phyloP scores from a whole-genome alignment of 495 filamentous ascomycete species.

The Parmelia sp. region DNA sequence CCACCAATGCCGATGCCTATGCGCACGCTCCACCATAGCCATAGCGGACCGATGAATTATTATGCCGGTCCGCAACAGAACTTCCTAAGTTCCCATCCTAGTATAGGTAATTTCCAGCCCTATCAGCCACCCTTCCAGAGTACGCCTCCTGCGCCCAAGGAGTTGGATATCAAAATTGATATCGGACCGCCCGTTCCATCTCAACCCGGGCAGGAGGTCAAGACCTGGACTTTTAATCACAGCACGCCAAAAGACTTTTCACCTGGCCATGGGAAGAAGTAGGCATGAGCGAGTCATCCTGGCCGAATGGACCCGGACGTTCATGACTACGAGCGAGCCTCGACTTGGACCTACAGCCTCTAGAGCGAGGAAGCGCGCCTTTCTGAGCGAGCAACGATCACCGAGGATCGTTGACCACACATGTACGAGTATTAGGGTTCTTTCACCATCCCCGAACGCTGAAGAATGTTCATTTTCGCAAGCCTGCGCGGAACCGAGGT shows the following conservation, averaged over 20 bases:
- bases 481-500: background rate
- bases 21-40: constrained; percentile 13
- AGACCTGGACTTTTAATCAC: constrained; percentile 14
- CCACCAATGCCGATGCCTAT: constrained; percentile 9
- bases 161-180: constrained; percentile 20
- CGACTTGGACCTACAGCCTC: background rate
- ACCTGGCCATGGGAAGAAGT: constrained; percentile 12
- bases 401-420: background rate
- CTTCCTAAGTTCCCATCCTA: constrained; percentile 3
- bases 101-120: constrained; percentile 3
- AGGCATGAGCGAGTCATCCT: background rate
- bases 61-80: constrained; percentile 5
- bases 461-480: background rate
- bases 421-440: constrained; percentile 9
- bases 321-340: background rate
- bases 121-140: constrained; percentile 1
- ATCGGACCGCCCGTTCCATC: constrained; percentile 16
- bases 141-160: constrained; percentile 8
- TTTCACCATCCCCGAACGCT: background rate
- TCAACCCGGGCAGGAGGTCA: constrained; percentile 11
- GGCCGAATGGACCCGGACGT: background rate
- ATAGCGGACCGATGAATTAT: constrained; percentile 9
- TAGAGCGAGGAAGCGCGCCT: background rate
- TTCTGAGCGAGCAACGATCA: background rate
- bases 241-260: constrained; percentile 18